Base-by-base conservation (phyloP, 2,329 filamentous ascomycete genomes). In the Alternaria longipes region DNA sequence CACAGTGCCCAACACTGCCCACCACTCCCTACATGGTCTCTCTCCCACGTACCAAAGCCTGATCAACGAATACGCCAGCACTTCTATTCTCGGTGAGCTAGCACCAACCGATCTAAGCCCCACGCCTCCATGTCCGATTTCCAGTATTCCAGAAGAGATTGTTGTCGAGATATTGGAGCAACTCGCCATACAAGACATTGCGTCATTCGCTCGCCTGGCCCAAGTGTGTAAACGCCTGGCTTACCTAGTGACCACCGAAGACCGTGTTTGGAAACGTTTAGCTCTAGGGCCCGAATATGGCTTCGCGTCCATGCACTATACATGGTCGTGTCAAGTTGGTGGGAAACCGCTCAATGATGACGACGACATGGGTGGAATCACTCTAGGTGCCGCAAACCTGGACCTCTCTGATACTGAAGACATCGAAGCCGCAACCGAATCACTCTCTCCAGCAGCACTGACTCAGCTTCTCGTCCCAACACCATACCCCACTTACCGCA, bases 181-280 rank as follows among this genome's bases (percentile, higher is more conserved):
- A 60, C 81, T 95, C 0, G 94, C 93, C 1, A 75, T 91, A 45
- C 74, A 83, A 30, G 95, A 99, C 67, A 85, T 97, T 0, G 90
- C 90, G 3, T 87, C 91, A 40, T 94, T 96, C 69, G 86, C 86
- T 20, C 90, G 92, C 24, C 83, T 94, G 16, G 86, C 92, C 0
- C 87, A 90, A 64, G 94, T 97, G 3, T 98, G 94, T 82, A 96
- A 93, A 77, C 88, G 90, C 14, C 82, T 98, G 44, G 93, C 94
- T 22, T 97, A 91, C 75, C 86, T 98, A 20, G 90, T 97, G 51
- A 84, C 88, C 30, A 91, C 91, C 6, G 94, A 98, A 76, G 90
- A 97, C 70, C 86, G 86, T 44, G 91, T 97, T 70, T 99, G 95
- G 94, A 92, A 90, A 60, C 86, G 88, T 18, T 80, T 97, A 5